phyloP scores from a whole-genome alignment of 225 moss, liverwort and hornwort species.

The Sphagnum contortum region DNA sequence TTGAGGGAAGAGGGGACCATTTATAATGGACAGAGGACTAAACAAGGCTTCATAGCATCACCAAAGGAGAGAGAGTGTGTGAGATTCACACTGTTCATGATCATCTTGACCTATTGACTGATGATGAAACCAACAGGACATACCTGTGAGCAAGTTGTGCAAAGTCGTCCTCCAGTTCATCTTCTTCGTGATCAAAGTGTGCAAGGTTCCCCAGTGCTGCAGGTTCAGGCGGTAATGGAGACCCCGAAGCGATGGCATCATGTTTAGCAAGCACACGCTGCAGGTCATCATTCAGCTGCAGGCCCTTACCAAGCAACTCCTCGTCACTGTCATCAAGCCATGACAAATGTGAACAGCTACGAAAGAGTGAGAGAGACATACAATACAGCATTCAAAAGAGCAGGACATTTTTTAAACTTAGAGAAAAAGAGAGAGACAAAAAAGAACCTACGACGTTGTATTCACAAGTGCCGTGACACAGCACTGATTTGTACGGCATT shows the following conservation, averaged over 20 bases:
- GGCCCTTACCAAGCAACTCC: slow-evolving; percentile 70
- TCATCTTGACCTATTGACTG: too few relatives aligned
- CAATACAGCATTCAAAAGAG: too few relatives aligned
- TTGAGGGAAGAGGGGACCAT: too few relatives aligned
- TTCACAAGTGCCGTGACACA: neutral
- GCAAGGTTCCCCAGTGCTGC: slow-evolving; percentile 16
- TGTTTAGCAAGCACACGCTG: slow-evolving; percentile 78
- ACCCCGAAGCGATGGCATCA: slow-evolving; percentile 73
- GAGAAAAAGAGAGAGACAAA: neutral
- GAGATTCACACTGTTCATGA: too few relatives aligned
- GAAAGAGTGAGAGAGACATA: too few relatives aligned
- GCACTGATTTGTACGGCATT: neutral
- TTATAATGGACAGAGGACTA: too few relatives aligned
- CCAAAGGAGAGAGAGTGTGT: too few relatives aligned
- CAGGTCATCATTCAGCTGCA: slow-evolving; percentile 80
- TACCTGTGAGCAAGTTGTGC: slow-evolving; percentile 60
- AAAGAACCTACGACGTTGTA: neutral
- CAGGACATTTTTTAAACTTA: neutral
- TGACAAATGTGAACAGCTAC: too few relatives aligned
- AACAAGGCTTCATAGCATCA: too few relatives aligned
- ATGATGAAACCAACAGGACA: too few relatives aligned
- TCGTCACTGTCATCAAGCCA: slow-evolving; percentile 48
- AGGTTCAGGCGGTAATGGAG: slow-evolving; percentile 52
- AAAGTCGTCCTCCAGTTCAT: slow-evolving; percentile 48
- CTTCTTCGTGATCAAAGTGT: slow-evolving; percentile 36